phyloP scores from a whole-genome alignment of 306 rosid species.

The Cucumis hystrix region DNA sequence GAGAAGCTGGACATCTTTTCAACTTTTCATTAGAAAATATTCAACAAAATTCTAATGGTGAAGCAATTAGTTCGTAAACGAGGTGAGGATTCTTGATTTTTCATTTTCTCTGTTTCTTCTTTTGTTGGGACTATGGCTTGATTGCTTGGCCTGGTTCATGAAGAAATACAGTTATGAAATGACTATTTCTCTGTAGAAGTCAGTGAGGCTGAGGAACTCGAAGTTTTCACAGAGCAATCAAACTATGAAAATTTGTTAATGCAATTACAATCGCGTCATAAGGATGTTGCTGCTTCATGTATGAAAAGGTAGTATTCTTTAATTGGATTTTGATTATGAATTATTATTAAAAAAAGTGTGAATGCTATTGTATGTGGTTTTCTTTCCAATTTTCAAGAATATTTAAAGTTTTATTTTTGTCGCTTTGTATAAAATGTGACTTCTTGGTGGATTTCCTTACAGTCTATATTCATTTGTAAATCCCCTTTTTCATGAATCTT shows the following conservation, averaged over 20 bases:
- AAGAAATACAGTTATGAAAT: background rate
- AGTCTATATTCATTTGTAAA: too few species aligned
- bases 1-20: background rate
- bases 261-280: constrained; percentile 19
- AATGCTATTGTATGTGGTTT: background rate
- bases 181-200: constrained; percentile 9
- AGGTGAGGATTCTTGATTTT: background rate
- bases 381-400: background rate
- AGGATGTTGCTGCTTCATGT: constrained; percentile 23
- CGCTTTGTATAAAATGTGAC: too few species aligned
- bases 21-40: background rate
- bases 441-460: too few species aligned
- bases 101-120: background rate
- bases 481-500: too few species aligned
- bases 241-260: constrained; percentile 25
- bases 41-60: background rate
- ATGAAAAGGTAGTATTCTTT: constrained; percentile 24
- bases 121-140: background rate
- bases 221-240: constrained; percentile 16
- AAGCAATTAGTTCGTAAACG: background rate
- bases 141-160: background rate
- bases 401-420: background rate
- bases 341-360: background rate
- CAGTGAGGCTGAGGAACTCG: constrained; percentile 9
- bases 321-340: background rate